These are phyloP conservation scores for Pseudevernia furfuracea DNA, from an alignment of 495 filamentous ascomycete species.

Conservation along the genomic window DNA sequence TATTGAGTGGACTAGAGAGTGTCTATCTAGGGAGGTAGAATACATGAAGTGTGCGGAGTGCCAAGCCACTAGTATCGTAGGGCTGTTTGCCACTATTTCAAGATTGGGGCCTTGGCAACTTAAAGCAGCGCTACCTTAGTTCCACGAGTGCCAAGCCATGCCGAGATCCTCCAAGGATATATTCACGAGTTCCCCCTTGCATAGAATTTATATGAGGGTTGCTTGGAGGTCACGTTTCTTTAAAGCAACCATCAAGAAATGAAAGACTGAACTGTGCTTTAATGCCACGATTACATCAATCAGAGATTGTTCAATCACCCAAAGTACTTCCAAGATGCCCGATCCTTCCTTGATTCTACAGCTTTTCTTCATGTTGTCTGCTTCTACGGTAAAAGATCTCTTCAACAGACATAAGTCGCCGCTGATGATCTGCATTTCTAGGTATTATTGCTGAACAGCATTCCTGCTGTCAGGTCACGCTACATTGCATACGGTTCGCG, in stretches of 20 bases:
- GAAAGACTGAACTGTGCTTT: not conserved
- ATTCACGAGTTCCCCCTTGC: too few species aligned
- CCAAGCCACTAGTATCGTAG: too few species aligned
- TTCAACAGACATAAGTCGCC: not conserved
- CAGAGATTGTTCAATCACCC: not conserved
- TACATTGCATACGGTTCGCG: slow-evolving; percentile 55
- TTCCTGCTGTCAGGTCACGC: slow-evolving; percentile 44
- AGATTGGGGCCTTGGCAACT: too few species aligned
- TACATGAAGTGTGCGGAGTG: too few species aligned
- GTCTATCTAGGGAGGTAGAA: too few species aligned
- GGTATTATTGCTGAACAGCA: slow-evolving; percentile 47
- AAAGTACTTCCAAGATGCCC: not conserved
- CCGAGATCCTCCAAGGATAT: too few species aligned
- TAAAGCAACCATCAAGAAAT: not conserved
- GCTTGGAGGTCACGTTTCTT: too few species aligned
- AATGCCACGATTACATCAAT: not conserved
- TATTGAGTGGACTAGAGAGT: too few species aligned
- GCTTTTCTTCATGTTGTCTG: slow-evolving; percentile 8
- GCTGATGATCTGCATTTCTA: slow-evolving; percentile 26
- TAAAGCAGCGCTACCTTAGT: too few species aligned
- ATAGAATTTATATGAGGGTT: too few species aligned
- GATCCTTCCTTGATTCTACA: slow-evolving; percentile 1
- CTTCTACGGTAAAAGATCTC: slow-evolving; percentile 8
- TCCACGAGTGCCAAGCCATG: too few species aligned
- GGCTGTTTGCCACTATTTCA: too few species aligned